phyloP scores from a whole-genome alignment of 2,329 filamentous ascomycete genomes.

The Aureobasidium subglaciale region DNA sequence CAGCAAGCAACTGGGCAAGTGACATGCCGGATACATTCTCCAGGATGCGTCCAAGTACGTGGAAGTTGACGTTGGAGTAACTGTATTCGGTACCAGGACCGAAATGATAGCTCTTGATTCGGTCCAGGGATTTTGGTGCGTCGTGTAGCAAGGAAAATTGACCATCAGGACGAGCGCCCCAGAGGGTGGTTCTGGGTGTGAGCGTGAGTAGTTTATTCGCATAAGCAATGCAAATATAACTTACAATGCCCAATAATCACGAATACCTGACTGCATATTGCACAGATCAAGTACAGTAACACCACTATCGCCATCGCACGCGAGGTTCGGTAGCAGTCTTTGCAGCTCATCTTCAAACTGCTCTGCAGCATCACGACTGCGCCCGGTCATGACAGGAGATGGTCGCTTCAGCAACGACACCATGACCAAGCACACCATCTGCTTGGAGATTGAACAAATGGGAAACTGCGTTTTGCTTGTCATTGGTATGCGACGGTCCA shows the following conservation, averaged over 20 bases:
- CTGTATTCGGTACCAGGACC: constrained; percentile 37
- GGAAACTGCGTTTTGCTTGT: constrained; percentile 33
- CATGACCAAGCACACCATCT: constrained; percentile 36
- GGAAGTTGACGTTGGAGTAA: constrained; percentile 41
- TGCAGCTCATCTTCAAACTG: constrained; percentile 24
- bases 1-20: constrained; percentile 30
- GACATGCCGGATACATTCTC: constrained; percentile 33
- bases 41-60: constrained; percentile 32
- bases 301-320: constrained; percentile 20
- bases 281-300: constrained; percentile 33
- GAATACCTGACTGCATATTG: constrained; percentile 39
- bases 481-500: constrained; percentile 33
- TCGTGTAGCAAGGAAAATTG: constrained; percentile 32
- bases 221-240: background rate
- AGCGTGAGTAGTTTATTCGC: constrained; percentile 16
- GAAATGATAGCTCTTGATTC: constrained; percentile 36
- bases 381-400: constrained; percentile 23
- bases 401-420: constrained; percentile 31
- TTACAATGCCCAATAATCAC: constrained; percentile 39
- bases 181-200: constrained; percentile 29
- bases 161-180: constrained; percentile 36
- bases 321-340: constrained; percentile 27
- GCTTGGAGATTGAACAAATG: constrained; percentile 44
- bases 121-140: constrained; percentile 24
- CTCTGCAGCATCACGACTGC: background rate